Evolutionary conservation across 2,329 filamentous ascomycete genomes (phyloP), one percentile per base, ranked within the genome.

Genomic region (Fusarium sp.): DNA sequence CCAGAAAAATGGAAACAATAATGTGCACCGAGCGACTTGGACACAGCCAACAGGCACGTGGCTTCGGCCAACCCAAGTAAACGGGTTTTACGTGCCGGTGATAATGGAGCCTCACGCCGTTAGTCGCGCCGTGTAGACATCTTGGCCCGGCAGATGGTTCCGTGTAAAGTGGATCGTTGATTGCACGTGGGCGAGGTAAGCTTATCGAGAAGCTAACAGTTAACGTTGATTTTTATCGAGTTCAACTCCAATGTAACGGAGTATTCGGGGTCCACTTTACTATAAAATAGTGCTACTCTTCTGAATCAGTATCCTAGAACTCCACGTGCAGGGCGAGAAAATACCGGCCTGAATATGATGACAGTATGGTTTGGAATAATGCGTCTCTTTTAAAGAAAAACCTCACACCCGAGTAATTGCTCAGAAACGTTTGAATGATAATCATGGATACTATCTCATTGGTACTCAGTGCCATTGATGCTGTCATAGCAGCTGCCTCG

Each of bases 391-490:
- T 27, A 4, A 26, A 38, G 5, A 5, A 6, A 20, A 5, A 10
- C 2, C 7, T 12, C 17, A 14, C 30, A 7, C 7, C 5, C 3
- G 2, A 10, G 3, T 2, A 4, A n/a, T 1, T 14, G n/a, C 5
- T 1, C 3, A 11, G 5, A 33, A 6, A 6, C 6, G n/a, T 14
- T 0, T 8, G 18, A 40, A 13, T 1, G 3, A 2, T 1, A 8
- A 35, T n/a, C 6, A 57, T 57, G 54, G 6, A 8, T 1, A 18
- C 3, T 1, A 3, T 6, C 1, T 12, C 54, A 1, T 7, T 37
- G 0, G 1, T 23, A 1, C 0, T 37, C 1, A 23, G 0, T 15
- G 18, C 37, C 5, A 32, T 57, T 2, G 42, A 57, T 17, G 54
- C 54, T 11, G 7, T 49, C 11, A 57, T 49, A 0, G 4, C 32